Conservation (phyloP, 2,329 filamentous ascomycete species). For the Rosellinia necatrix region DNA sequence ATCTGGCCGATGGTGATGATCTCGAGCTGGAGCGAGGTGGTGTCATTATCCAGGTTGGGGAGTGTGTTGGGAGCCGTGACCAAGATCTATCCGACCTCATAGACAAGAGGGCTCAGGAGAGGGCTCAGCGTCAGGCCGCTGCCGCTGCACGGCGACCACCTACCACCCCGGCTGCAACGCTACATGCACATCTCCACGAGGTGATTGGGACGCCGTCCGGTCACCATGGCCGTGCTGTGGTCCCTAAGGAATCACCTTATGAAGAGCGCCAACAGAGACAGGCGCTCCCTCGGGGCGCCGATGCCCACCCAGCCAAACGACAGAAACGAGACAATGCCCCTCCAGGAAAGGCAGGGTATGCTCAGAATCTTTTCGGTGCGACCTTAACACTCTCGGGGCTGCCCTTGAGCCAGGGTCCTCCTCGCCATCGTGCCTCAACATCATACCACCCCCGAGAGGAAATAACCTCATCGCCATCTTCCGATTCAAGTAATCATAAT, state of each 20-base stretch:
- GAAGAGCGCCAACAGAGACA: constrained; percentile 57
- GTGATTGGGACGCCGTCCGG: constrained; percentile 69
- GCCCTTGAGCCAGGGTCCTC: constrained; percentile 41
- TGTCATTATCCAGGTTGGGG: constrained; percentile 79
- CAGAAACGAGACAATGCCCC: constrained; percentile 45
- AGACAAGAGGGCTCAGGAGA: constrained; percentile 68
- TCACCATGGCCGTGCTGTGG: constrained; percentile 62
- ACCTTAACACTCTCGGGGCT: constrained; percentile 49
- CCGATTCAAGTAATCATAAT: constrained; percentile 20
- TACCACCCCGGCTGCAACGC: constrained; percentile 33
- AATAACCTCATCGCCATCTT: constrained; percentile 15
- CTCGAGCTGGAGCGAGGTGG: constrained; percentile 75
- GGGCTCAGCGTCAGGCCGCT: constrained; percentile 52
- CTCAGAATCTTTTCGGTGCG: constrained; percentile 56
- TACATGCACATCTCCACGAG: constrained; percentile 52
- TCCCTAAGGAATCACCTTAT: constrained; percentile 67
- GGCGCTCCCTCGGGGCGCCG: constrained; percentile 32
- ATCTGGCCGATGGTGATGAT: constrained; percentile 82
- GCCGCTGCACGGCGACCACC: constrained; percentile 43
- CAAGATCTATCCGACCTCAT: constrained; percentile 80
- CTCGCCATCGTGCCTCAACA: constrained; percentile 30
- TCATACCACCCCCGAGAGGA: constrained; percentile 16
- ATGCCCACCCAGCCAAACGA: constrained; percentile 46
- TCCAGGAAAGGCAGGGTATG: constrained; percentile 54
- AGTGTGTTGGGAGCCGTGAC: constrained; percentile 71